phyloP scores from a whole-genome alignment of 75 land plant genomes.

The Cryptomeria japonica region DNA sequence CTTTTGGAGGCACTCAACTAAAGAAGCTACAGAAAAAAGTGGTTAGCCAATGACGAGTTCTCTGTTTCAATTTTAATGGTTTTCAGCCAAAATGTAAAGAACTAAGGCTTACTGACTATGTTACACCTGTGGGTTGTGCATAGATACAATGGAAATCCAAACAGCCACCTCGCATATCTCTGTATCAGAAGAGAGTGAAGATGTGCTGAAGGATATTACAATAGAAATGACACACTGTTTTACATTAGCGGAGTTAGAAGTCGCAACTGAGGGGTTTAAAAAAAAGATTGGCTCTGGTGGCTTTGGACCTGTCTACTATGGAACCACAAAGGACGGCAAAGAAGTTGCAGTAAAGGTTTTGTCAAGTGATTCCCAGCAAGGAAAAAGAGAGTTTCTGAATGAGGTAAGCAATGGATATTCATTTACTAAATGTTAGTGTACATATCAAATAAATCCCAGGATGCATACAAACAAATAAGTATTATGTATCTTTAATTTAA shows the following conservation, averaged over 20 bases:
- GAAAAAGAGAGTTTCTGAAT: conserved; percentile 71
- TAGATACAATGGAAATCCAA: background rate
- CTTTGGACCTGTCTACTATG: conserved; percentile 86
- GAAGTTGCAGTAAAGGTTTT: conserved; percentile 89
- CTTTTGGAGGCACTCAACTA: conserved; percentile 2
- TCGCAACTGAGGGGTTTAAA: conserved; percentile 58
- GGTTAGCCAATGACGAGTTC: background rate
- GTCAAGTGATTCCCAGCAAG: conserved; percentile 68
- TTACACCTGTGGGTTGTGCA: background rate
- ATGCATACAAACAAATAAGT: background rate
- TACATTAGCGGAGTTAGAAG: conserved; percentile 52
- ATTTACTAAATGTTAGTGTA: background rate
- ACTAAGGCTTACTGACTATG: background rate
- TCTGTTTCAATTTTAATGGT: background rate
- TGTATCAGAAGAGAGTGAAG: conserved; percentile 27
- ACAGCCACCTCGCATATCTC: background rate
- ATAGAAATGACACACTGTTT: conserved; percentile 60
- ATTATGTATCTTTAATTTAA: background rate
- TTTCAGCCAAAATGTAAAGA: background rate
- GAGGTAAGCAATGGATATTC: conserved; percentile 52
- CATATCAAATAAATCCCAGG: background rate
- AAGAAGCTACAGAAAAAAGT: conserved; percentile 6
- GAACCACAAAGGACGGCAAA: conserved; percentile 60
- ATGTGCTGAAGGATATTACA: conserved; percentile 34
- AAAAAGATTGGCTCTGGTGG: conserved; percentile 82